These are phyloP conservation scores for Candida hungchunana DNA, from an alignment of 805 yeast species.

Conservation along the genomic window DNA sequence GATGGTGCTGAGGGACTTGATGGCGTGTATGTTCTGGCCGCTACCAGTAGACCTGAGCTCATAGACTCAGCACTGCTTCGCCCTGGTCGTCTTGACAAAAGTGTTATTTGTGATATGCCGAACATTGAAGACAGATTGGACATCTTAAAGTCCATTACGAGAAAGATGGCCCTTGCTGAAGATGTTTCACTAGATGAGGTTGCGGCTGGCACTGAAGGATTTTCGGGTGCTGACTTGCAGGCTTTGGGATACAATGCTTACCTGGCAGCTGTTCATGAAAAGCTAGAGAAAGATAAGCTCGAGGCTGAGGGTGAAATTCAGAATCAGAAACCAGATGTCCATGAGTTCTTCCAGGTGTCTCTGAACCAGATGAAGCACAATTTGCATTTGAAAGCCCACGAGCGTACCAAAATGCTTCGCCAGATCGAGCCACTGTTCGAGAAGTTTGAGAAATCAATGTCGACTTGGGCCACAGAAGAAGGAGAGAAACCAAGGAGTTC, in stretches of 20 bases:
- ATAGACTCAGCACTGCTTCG: constrained; percentile 92
- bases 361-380: constrained; percentile 17
- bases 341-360: constrained; percentile 43
- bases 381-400: constrained; percentile 32
- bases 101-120: constrained; percentile 89
- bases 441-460: constrained; percentile 9
- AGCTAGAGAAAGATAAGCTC: constrained; percentile 45
- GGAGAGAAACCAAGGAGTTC: constrained; percentile 15
- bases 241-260: constrained; percentile 91
- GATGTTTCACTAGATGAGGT: constrained; percentile 49
- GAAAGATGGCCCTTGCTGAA: constrained; percentile 52
- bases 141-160: constrained; percentile 55
- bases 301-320: constrained; percentile 22
- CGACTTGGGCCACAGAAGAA: neutral
- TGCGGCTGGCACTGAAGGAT: constrained; percentile 65
- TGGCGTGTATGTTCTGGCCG: constrained; percentile 95
- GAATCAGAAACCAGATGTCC: constrained; percentile 14
- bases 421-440: constrained; percentile 39
- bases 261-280: constrained; percentile 75
- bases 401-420: constrained; percentile 36
- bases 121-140: constrained; percentile 63
- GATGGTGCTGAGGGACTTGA: constrained; percentile 98
- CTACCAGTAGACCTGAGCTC: constrained; percentile 92
- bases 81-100: constrained; percentile 94
- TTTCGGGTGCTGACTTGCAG: constrained; percentile 93